Evolutionary conservation across 257 asterid species (phyloP), one percentile per base, ranked within the genome.

Genomic region (Orobanche coerulescens): DNA sequence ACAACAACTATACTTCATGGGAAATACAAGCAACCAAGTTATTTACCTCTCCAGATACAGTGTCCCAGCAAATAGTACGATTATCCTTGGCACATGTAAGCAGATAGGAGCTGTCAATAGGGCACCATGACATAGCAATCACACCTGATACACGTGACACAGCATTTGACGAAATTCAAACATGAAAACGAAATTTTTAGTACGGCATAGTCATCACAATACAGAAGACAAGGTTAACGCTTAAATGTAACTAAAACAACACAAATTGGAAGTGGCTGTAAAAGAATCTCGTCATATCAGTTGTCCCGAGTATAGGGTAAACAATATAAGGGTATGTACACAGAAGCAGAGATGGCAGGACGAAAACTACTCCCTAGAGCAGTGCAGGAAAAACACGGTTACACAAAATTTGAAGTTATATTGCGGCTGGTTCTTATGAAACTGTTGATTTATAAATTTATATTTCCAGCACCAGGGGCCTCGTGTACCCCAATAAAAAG

Each of bases 51-150:
- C 96, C 97, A 77, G 95, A 78, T 40, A 33, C 61, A 28, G 89
- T 74, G 70, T 93, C 96, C 99, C 99, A 93, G 84, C 99, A 89
- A 71, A 93, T 84, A n/a, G 98, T 93, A 42, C 98, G 95, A 70
- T 86, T 93, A 76, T 93, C 98, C 68, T 93, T 93, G 56, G 94
- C 94, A 81, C 98, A 93, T n/a, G 98, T 89, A 73, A 93, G 90
- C 64, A 93, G 70, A 74, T 93, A 89, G 50, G 98, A 82, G 74
- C 92, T 89, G 65, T 93, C 98, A 65, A 77, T 66, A 8, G 97
- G 97, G 80, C 98, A 93, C 98, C 98, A 93, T 49, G 98, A 81
- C 97, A 93, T 93, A 25, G 95, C 96, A 65, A 93, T 85, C 65
- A 93, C 97, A 68, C 98, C 98, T 93, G 79, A 71, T 59, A 65